Base-by-base conservation (phyloP, 495 filamentous ascomycete species). In the Corynascus novoguineensis region DNA sequence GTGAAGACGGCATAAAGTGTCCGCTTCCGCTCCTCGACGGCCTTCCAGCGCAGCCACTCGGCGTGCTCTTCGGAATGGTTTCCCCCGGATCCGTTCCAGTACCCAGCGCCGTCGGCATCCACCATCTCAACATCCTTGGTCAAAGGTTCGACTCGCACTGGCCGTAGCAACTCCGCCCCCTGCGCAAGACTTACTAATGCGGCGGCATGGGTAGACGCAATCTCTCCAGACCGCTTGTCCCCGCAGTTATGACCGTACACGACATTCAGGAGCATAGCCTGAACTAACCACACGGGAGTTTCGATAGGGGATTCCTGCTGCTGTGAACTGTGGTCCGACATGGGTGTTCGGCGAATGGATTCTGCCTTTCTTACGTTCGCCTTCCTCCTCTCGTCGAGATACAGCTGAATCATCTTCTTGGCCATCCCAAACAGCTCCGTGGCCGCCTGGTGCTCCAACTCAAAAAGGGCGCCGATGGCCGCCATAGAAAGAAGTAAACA, bases 191-290 rank as follows among this genome's bases (percentile, higher is more conserved):
- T 92, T 38, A 97, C 90, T 46, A 98, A 73, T 32, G 92, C 88
- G 11, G 90, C 88, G 63, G 90, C 95, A 61, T 97, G 93, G 1
- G 86, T 96, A 59, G 84, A 89, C 3, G 93, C 93, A 61, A 95
- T 95, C 68, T 96, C 90, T 32, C 89, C 89, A 14, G 89, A 86
- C 32, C 79, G 83, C 72, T 92, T 93, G 66, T 98, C 92, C 25
- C 89, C 95, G 68, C 89, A 96, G 60, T 95, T 91, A 62, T 97
- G 89, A 10, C 95, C 95, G 62, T 96, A 98, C 11, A 97, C 87
- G 32, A 97, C 88, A 71, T 96, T 97, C 38, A 98, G 78, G 28
- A 98, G 79, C 93, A 98, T 97, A 1, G 93, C 92, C 66, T 98
- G 93, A n/a, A 98, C 90, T 27, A 98, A 79, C 93, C 93, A 97